A percentile compares a stretch with the other conserved stretches of the same genome.
These are phyloP conservation scores for Pyrenula massariospora DNA, from an alignment of 495 filamentous ascomycete genomes.

Conservation along the genomic window DNA sequence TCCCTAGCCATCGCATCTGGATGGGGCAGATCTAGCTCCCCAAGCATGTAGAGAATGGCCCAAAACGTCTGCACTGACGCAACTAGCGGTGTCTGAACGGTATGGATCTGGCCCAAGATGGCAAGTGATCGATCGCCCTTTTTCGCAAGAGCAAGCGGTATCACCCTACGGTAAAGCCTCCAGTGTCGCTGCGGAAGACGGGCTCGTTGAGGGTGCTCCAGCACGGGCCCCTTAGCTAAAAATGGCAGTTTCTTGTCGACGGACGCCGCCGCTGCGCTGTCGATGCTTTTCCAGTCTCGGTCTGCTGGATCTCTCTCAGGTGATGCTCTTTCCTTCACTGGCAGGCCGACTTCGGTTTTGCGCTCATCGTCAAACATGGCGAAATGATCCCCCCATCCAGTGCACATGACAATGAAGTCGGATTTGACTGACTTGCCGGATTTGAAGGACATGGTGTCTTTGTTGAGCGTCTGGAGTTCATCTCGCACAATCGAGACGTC, in stretches of 20 bases:
- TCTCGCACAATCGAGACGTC: slow-evolving; percentile 18
- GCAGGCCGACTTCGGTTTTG: slow-evolving; percentile 7
- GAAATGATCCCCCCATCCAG: slow-evolving; percentile 13
- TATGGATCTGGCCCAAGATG: slow-evolving; percentile 22
- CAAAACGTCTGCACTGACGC: slow-evolving; percentile 19
- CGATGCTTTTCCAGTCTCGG: slow-evolving; percentile 13
- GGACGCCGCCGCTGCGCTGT: slow-evolving; percentile 11
- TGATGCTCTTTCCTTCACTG: neutral
- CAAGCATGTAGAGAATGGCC: slow-evolving; percentile 12
- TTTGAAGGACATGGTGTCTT: neutral
- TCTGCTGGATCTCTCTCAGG: neutral
- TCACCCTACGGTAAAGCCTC: slow-evolving; percentile 15
- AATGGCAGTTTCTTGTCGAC: slow-evolving; percentile 15
- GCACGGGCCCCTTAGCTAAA: neutral
- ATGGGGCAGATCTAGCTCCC: slow-evolving; percentile 12
- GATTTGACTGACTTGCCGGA: slow-evolving; percentile 2
- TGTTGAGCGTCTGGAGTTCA: neutral
- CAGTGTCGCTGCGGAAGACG: slow-evolving; percentile 1
- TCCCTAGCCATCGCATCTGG: slow-evolving; percentile 17
- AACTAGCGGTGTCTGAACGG: slow-evolving; percentile 15
- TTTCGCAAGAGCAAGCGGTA: slow-evolving; percentile 8
- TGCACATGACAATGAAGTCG: slow-evolving; percentile 18
- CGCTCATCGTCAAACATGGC: slow-evolving; percentile 3
- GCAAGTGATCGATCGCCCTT: slow-evolving; percentile 14
- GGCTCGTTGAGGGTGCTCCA: neutral